Percentiles rank a stretch among this genome's conserved stretches.
Conservation (phyloP, 805 yeast genomes). For the Jamesozyma jinghongensis region DNA sequence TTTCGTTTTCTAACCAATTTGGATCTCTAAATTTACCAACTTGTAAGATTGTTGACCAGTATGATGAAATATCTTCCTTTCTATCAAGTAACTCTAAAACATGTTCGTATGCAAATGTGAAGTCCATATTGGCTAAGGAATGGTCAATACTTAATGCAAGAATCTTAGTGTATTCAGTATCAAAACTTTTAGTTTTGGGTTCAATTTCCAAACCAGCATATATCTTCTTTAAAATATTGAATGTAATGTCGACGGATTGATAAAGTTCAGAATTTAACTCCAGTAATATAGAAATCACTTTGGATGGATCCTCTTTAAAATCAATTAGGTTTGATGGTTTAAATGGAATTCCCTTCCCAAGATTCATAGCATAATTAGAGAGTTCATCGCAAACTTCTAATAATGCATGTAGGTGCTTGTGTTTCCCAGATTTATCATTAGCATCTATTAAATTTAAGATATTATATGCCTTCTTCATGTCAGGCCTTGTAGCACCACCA, state of each 20-base stretch:
- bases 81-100: conserved; percentile 33
- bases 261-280: conserved; percentile 50
- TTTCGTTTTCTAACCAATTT: conserved; percentile 34
- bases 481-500: conserved; percentile 33
- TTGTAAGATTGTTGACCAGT: conserved; percentile 71
- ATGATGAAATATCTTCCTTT: conserved; percentile 13
- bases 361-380: conserved; percentile 23
- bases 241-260: conserved; percentile 35
- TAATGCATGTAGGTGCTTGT: conserved; percentile 12
- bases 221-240: conserved; percentile 35
- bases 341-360: conserved; percentile 30
- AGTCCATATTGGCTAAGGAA: conserved; percentile 55
- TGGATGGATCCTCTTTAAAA: conserved; percentile 27
- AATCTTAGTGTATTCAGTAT: conserved; percentile 17
- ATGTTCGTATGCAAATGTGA: conserved; percentile 44
- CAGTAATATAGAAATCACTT: conserved; percentile 35
- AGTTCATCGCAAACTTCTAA: conserved; percentile 26
- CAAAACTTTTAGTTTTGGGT: background rate
- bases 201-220: conserved; percentile 32
- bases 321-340: conserved; percentile 34
- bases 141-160: conserved; percentile 53
- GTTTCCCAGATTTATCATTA: conserved; percentile 3
- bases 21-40: conserved; percentile 52
- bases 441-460: conserved; percentile 18
- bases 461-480: conserved; percentile 32